A percentile compares a stretch with the other conserved stretches of the same genome.
phyloP scores from a whole-genome alignment of 805 yeast species.

The Yamadazyma phyllophila region DNA sequence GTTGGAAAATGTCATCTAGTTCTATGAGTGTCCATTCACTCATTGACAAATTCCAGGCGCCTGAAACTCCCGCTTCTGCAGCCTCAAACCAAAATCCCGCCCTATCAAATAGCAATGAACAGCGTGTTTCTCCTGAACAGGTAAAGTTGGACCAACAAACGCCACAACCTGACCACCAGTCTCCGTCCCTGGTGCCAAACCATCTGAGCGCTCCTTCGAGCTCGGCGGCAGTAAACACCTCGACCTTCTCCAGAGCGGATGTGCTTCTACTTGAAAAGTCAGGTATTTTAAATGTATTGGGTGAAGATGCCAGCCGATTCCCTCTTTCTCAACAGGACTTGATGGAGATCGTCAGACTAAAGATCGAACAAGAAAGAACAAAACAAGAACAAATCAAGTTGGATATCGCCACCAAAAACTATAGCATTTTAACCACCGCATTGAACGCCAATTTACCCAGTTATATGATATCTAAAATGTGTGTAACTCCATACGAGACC shows the following conservation, averaged over 20 bases:
- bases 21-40: conserved; percentile 44
- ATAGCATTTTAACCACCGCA: conserved; percentile 64
- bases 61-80: not conserved
- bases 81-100: not conserved
- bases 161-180: not conserved
- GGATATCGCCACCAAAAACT: conserved; percentile 58
- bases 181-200: not conserved
- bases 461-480: conserved; percentile 58
- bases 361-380: conserved; percentile 75
- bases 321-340: conserved; percentile 58
- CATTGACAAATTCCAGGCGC: conserved; percentile 25
- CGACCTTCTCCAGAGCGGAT: conserved; percentile 4
- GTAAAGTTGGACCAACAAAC: not conserved
- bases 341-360: conserved; percentile 54
- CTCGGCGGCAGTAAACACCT: not conserved
- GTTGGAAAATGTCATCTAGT: conserved; percentile 10
- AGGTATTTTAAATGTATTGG: conserved; percentile 43
- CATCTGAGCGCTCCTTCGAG: not conserved
- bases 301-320: conserved; percentile 50
- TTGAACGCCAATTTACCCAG: conserved; percentile 62
- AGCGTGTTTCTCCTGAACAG: not conserved
- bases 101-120: not conserved
- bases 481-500: conserved; percentile 25
- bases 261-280: conserved; percentile 8
- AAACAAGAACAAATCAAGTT: conserved; percentile 73